These are phyloP conservation scores for Fusarium sp. DNA, from an alignment of 2,329 filamentous ascomycete species.

Conservation along the genomic window DNA sequence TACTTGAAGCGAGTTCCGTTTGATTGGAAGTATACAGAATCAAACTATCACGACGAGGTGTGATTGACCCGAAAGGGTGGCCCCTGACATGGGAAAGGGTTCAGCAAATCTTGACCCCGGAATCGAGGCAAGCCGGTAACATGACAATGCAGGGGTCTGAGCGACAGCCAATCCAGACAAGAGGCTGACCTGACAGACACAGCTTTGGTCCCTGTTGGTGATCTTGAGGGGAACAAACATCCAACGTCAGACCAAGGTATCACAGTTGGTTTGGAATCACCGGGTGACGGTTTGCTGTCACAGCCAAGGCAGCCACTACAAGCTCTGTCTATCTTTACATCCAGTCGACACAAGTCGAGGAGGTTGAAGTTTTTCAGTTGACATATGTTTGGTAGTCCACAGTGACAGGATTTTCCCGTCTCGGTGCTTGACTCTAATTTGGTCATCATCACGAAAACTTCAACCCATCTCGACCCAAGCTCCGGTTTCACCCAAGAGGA, in stretches of 20 bases:
- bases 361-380: conserved; percentile 48
- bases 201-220: background rate
- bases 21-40: background rate
- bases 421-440: conserved; percentile 99
- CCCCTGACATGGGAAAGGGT: conserved; percentile 1
- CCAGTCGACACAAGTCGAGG: conserved; percentile 4
- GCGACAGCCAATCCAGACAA: background rate
- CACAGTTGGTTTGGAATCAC: background rate
- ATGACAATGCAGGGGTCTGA: background rate
- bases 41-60: background rate
- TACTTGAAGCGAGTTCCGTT: background rate
- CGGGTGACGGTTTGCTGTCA: background rate
- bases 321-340: background rate
- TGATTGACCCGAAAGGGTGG: conserved; percentile 5
- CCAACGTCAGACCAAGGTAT: background rate
- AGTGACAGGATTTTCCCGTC: conserved; percentile 54
- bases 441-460: conserved; percentile 89
- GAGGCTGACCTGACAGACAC: background rate
- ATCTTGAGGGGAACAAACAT: background rate
- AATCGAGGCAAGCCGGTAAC: background rate
- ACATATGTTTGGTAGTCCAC: conserved; percentile 48
- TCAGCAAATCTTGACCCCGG: background rate
- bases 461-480: conserved; percentile 44
- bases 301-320: background rate
- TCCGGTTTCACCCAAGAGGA: conserved; percentile 41